phyloP scores from a whole-genome alignment of 257 asterid genomes.

The Capsicum baccatum region DNA sequence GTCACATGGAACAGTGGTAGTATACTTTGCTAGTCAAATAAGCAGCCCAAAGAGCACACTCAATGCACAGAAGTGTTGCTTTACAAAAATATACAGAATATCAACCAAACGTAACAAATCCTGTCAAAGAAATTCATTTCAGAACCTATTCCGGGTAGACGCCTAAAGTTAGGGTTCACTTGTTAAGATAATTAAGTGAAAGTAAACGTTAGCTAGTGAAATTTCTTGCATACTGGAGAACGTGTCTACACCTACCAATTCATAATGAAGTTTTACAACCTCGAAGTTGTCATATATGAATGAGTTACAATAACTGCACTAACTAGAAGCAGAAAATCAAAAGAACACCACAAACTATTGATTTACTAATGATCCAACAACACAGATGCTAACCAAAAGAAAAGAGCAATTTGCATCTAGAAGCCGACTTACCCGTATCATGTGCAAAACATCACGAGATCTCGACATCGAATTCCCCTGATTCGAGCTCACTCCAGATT shows the following conservation, averaged over 20 bases:
- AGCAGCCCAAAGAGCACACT: constrained; percentile 15
- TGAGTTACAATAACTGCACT: no score
- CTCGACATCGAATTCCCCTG: constrained; percentile 71
- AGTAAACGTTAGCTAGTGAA: not conserved
- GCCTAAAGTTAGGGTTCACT: constrained; percentile 16
- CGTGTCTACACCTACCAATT: constrained; percentile 2
- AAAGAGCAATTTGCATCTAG: constrained; percentile 22
- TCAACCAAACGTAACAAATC: not conserved
- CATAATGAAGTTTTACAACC: not conserved
- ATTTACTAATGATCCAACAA: not conserved
- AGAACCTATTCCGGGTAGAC: not conserved
- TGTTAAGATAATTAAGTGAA: not conserved
- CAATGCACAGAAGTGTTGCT: not conserved
- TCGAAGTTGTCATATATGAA: not conserved
- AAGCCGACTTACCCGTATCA: constrained; percentile 68
- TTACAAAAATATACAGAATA: not conserved
- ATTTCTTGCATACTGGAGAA: not conserved
- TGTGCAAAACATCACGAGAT: constrained; percentile 68
- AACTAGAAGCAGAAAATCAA: not conserved
- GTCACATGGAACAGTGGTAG: not conserved
- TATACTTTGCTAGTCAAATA: constrained; percentile 22
- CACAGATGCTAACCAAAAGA: constrained; percentile 11
- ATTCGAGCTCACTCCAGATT: constrained; percentile 64
- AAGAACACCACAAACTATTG: not conserved
- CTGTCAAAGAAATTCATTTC: constrained; percentile 16